Evolutionary conservation across 495 filamentous ascomycete genomes (phyloP).

Genomic region (Aspergillus bertholletiae): DNA sequence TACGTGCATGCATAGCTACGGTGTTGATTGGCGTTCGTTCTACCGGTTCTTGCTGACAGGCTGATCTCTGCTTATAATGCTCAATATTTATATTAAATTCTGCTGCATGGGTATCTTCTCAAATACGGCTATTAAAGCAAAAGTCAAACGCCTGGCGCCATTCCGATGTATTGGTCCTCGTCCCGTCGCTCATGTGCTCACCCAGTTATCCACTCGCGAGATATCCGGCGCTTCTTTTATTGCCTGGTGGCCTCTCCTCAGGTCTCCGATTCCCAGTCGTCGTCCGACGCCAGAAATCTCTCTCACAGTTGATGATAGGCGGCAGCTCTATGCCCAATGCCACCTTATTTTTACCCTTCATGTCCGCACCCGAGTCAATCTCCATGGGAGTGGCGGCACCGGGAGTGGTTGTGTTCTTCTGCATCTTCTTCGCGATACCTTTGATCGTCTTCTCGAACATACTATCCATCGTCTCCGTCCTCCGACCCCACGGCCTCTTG

Average conservation of each 20-base stretch:
- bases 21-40: conserved; percentile 19
- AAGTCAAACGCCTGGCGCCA: conserved; percentile 23
- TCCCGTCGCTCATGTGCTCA: conserved; percentile 22
- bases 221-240: conserved; percentile 20
- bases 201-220: conserved; percentile 27
- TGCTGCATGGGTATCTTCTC: conserved; percentile 37
- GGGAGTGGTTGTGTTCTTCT: conserved; percentile 18
- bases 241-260: conserved; percentile 27
- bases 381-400: conserved; percentile 26
- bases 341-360: conserved; percentile 29
- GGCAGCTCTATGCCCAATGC: conserved; percentile 38
- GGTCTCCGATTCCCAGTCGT: conserved; percentile 19
- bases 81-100: conserved; percentile 12
- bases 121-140: conserved; percentile 26
- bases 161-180: neutral
- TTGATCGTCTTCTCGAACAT: conserved; percentile 50
- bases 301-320: conserved; percentile 47
- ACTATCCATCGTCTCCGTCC: conserved; percentile 41
- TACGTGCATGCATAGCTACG: conserved; percentile 22
- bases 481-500: conserved; percentile 43
- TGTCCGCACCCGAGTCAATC: conserved; percentile 29
- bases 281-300: conserved; percentile 39
- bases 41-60: neutral
- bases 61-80: neutral
- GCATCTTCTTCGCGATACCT: conserved; percentile 31